Conservation (phyloP, 495 filamentous ascomycete species). For the Cercophora samala region DNA sequence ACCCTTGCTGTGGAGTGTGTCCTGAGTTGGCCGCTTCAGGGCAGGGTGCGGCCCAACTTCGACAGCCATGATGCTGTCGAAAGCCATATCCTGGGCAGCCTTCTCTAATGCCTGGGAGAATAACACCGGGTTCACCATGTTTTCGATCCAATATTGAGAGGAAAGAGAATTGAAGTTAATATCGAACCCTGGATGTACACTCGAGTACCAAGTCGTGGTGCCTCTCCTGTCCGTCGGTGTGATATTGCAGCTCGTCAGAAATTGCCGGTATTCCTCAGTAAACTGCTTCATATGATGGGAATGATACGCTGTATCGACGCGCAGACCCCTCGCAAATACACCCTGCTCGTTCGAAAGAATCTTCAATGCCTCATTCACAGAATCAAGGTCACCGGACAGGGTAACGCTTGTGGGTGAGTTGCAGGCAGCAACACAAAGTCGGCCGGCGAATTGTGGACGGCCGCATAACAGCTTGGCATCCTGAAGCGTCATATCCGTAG, state of each 20-base stretch:
- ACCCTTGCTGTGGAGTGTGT: slow-evolving; percentile 25
- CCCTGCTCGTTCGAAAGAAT: slow-evolving; percentile 31
- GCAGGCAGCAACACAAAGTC: slow-evolving; percentile 40
- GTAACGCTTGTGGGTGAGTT: slow-evolving; percentile 49
- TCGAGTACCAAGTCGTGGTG: slow-evolving; percentile 22
- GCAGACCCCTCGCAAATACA: slow-evolving; percentile 46
- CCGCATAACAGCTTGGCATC: background rate
- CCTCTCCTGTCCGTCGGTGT: background rate
- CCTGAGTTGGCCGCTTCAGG: slow-evolving; percentile 47
- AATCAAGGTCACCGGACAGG: slow-evolving; percentile 39
- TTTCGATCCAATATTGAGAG: slow-evolving; percentile 45
- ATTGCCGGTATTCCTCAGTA: slow-evolving; percentile 36
- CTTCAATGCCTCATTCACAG: slow-evolving; percentile 31
- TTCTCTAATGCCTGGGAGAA: slow-evolving; percentile 40
- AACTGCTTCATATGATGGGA: slow-evolving; percentile 39
- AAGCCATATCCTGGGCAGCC: slow-evolving; percentile 17
- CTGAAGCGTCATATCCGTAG: background rate
- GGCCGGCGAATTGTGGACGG: slow-evolving; percentile 3
- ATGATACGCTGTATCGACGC: slow-evolving; percentile 44
- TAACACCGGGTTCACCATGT: slow-evolving; percentile 45
- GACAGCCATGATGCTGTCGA: slow-evolving; percentile 35
- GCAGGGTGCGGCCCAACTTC: slow-evolving; percentile 61
- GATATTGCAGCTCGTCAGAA: slow-evolving; percentile 16
- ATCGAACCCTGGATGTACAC: slow-evolving; percentile 28
- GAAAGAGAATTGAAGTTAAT: slow-evolving; percentile 22